phyloP scores from a whole-genome alignment of 2,329 filamentous ascomycete genomes.

The Rachicladosporium sp. region DNA sequence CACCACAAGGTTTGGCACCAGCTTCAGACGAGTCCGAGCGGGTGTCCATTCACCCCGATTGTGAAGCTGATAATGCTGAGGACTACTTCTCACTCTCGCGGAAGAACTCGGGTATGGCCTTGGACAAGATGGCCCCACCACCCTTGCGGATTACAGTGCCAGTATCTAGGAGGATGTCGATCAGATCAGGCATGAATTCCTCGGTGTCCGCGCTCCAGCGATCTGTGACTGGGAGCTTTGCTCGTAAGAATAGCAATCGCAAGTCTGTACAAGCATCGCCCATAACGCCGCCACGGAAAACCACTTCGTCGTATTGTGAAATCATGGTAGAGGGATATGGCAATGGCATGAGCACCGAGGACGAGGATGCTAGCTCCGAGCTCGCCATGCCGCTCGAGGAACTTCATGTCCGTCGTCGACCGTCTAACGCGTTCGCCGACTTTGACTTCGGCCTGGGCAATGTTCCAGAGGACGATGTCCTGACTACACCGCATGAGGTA shows the following conservation, averaged over 20 bases:
- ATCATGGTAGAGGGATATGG: slow-evolving; percentile 28
- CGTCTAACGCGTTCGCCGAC: slow-evolving; percentile 2
- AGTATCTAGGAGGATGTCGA: slow-evolving; percentile 21
- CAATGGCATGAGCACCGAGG: slow-evolving; percentile 16
- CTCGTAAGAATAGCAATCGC: slow-evolving; percentile 13
- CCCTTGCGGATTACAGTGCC: slow-evolving; percentile 9
- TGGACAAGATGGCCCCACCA: slow-evolving; percentile 11
- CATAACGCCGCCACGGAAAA: slow-evolving; percentile 12
- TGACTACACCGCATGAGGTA: no score
- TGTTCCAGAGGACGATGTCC: not conserved
- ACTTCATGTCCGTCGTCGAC: slow-evolving; percentile 1
- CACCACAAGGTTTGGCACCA: not conserved
- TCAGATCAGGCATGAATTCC: slow-evolving; percentile 23
- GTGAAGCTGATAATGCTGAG: slow-evolving; percentile 29
- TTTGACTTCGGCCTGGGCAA: slow-evolving; percentile 11
- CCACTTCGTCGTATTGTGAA: slow-evolving; percentile 22
- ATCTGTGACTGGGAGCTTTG: slow-evolving; percentile 18
- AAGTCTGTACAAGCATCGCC: slow-evolving; percentile 7
- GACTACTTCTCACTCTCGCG: slow-evolving; percentile 20
- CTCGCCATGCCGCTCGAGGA: slow-evolving; percentile 2
- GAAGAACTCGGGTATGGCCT: slow-evolving; percentile 10
- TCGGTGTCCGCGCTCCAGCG: slow-evolving; percentile 13
- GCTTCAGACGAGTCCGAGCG: slow-evolving; percentile 10
- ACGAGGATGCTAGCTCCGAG: slow-evolving; percentile 3
- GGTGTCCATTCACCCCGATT: slow-evolving; percentile 33